A percentile compares a stretch with the other conserved stretches of the same genome.
Conservation (phyloP, 805 yeast species). For the Hanseniaspora singularis region DNA sequence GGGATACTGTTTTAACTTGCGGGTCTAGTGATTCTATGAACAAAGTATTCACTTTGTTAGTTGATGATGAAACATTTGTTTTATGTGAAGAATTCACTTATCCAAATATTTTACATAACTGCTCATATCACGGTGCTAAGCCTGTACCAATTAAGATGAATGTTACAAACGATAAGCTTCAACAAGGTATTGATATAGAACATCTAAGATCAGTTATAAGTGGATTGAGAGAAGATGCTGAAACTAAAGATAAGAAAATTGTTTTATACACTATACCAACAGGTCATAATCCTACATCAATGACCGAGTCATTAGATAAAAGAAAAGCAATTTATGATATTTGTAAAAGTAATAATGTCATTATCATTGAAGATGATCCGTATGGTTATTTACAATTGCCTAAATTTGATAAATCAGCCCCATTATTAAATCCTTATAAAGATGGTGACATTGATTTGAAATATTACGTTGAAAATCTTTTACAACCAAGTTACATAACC, state of each 20-base stretch:
- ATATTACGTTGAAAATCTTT: slow-evolving; percentile 34
- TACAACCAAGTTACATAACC: slow-evolving; percentile 40
- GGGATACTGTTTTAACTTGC: slow-evolving; percentile 36
- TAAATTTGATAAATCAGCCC: slow-evolving; percentile 26
- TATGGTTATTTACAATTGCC: slow-evolving; percentile 49
- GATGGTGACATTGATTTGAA: slow-evolving; percentile 28
- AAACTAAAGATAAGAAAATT: slow-evolving; percentile 41
- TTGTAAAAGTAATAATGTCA: slow-evolving; percentile 44
- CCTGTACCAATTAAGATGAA: slow-evolving; percentile 50
- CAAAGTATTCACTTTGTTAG: slow-evolving; percentile 40
- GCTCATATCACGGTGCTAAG: slow-evolving; percentile 37
- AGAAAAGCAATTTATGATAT: slow-evolving; percentile 39
- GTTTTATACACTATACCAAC: slow-evolving; percentile 54
- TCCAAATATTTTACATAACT: slow-evolving; percentile 41
- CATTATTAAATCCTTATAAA: slow-evolving; percentile 26
- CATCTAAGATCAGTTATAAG: slow-evolving; percentile 33
- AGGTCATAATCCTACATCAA: slow-evolving; percentile 61
- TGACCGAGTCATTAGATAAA: slow-evolving; percentile 39
- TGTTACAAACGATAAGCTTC: slow-evolving; percentile 33
- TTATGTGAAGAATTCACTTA: slow-evolving; percentile 58
- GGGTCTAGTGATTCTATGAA: slow-evolving; percentile 49
- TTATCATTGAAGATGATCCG: slow-evolving; percentile 60
- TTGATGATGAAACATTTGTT: slow-evolving; percentile 46
- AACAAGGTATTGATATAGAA: slow-evolving; percentile 44
- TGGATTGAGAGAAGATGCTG: slow-evolving; percentile 43